Evolutionary conservation across 2,329 filamentous ascomycete genomes (phyloP).

Genomic region (Colletotrichum sp.): DNA sequence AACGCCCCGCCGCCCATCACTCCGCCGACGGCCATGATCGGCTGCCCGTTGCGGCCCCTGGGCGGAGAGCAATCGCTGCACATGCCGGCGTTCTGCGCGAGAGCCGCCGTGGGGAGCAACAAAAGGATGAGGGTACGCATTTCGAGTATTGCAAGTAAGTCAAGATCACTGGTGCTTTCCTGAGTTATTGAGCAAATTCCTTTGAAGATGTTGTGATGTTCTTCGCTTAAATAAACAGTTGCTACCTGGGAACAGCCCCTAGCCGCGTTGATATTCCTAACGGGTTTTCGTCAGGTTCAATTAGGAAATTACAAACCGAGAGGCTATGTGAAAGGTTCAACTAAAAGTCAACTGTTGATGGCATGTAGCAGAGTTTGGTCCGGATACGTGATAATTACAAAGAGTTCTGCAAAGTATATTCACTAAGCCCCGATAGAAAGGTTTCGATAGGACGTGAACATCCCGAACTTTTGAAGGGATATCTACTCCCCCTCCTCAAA

Average conservation of each 20-base stretch:
- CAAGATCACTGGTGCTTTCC: background rate
- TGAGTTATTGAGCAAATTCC: rapidly evolving
- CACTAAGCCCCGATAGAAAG: background rate
- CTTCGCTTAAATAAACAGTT: background rate
- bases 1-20: background rate
- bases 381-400: rapidly evolving
- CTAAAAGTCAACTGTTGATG: background rate
- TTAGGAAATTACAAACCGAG: background rate
- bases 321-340: background rate
- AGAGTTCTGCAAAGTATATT: background rate
- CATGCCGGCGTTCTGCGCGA: background rate
- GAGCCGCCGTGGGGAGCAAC: background rate
- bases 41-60: background rate
- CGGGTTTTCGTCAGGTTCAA: background rate
- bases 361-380: background rate
- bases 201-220: background rate
- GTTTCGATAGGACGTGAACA: rapidly evolving
- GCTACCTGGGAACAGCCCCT: background rate
- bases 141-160: background rate
- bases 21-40: background rate
- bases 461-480: background rate
- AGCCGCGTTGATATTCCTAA: background rate
- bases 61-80: background rate
- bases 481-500: background rate
- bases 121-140: background rate